Conservation (phyloP, 2,329 filamentous ascomycete genomes). For the Aspergillus thermomutatus region DNA sequence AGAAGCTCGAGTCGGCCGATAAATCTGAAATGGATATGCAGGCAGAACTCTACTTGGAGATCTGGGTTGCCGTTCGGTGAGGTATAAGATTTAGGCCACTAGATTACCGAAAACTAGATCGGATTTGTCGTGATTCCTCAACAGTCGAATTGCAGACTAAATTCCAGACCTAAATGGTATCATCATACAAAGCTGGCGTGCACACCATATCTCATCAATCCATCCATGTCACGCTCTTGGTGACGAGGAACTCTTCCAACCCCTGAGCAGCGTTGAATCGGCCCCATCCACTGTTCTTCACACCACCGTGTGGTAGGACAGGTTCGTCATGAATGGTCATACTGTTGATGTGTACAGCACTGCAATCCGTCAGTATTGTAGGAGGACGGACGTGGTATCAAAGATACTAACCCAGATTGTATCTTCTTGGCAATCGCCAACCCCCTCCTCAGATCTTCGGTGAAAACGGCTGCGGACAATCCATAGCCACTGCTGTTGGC, state of each 20-base stretch:
- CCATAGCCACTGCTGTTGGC: conserved; percentile 80
- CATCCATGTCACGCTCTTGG: conserved; percentile 62
- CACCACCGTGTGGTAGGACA: conserved; percentile 60
- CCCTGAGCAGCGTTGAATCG: conserved; percentile 54
- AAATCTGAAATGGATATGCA: not conserved
- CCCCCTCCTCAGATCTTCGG: conserved; percentile 58
- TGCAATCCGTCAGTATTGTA: conserved; percentile 9
- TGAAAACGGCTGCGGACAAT: conserved; percentile 68
- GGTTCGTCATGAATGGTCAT: conserved; percentile 64
- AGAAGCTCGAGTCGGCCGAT: not conserved
- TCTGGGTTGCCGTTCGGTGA: not conserved
- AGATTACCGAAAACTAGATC: too few relatives aligned
- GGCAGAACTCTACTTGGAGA: not conserved
- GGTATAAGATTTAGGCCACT: not conserved
- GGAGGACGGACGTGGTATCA: conserved; percentile 16
- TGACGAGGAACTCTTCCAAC: conserved; percentile 59
- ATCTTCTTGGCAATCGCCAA: conserved; percentile 58
- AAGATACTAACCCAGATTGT: conserved; percentile 55
- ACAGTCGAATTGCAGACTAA: conserved; percentile 1
- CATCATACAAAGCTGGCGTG: not conserved
- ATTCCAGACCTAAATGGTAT: not conserved
- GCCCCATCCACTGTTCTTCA: conserved; percentile 59
- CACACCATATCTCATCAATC: conserved; percentile 24
- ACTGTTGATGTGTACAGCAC: conserved; percentile 60
- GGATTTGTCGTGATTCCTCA: not conserved